Evolutionary conservation across 192 early-diverging fungal genomes (phyloP), one percentile per base, ranked within the genome.

Genomic region (Lobosporangium transversale): DNA sequence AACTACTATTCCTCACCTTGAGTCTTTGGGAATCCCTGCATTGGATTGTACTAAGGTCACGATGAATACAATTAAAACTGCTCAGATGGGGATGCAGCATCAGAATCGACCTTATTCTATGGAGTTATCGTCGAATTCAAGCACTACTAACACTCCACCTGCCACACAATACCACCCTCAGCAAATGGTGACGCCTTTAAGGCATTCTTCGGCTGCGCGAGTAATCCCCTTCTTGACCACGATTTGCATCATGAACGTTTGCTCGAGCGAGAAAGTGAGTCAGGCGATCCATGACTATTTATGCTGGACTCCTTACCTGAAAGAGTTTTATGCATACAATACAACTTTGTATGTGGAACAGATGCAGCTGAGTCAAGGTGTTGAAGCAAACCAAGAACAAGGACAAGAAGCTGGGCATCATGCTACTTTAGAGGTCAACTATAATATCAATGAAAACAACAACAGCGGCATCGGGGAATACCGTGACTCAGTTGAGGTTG

Each of bases 291-390:
- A 76, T 23, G 73, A 76, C n/a, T 76, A 51, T 51, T 43, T 76
- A 3, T 76, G 64, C 47, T 76, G 73, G 73, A 76, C 64, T 5
- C 73, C 73, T 0, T 66, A 67, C 20, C 33, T 76, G n/a, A 66
- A 61, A 43, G 73, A 76, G 47, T 62, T 76, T 45, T 62, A 62
- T 29, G 73, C 73, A 2, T 67, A 57, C 30, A 76, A 76, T 17
- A 76, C 73, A 26, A 76, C 73, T 0, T 52, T 76, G 2, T 76
- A 76, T 50, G 33, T 76, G n/a, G 73, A 76, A 11, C 73, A 76
- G 24, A 67, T 76, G 64, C 50, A 62, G 21, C 11, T n/a, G 2
- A 24, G 36, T 3, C 57, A 59, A 4, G 44, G 45, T 5, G 6
- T 4, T 15, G 32, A 2, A 9, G 62, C 21, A 7, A 4, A 43